These are phyloP conservation scores for Xylariomycetidae sp. DNA, from an alignment of 2,329 filamentous ascomycete genomes.

Conservation along the genomic window DNA sequence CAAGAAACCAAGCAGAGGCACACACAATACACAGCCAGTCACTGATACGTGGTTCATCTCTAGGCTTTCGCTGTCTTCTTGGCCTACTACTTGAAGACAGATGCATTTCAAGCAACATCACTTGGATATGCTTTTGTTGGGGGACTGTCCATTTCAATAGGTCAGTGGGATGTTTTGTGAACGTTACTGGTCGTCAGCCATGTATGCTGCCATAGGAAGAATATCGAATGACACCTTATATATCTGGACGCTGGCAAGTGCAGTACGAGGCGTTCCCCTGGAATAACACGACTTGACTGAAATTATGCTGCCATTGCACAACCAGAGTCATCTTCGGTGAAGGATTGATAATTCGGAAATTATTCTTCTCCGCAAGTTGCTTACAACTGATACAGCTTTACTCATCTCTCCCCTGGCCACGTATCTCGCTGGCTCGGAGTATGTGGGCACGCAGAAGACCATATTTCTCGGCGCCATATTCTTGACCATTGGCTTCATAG, in stretches of 20 bases:
- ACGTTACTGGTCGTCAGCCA: no score
- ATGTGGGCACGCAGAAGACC: slow-evolving; percentile 60
- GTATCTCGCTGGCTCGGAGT: slow-evolving; percentile 41
- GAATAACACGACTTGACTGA: no score
- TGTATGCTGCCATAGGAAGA: no score
- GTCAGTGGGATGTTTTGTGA: slow-evolving; percentile 21
- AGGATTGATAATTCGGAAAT: slow-evolving; percentile 19
- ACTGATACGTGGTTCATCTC: slow-evolving; percentile 1
- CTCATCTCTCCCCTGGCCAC: slow-evolving; percentile 66
- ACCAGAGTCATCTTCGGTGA: no score
- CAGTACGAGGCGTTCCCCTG: no score
- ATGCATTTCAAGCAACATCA: slow-evolving; percentile 58
- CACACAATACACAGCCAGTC: slow-evolving; percentile 2
- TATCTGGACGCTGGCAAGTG: no score
- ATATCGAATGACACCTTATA: no score
- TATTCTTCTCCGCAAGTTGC: no score
- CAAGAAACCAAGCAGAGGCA: not conserved
- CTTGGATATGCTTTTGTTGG: slow-evolving; percentile 77
- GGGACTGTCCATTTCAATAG: slow-evolving; percentile 58
- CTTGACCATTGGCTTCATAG: slow-evolving; percentile 60
- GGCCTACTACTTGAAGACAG: slow-evolving; percentile 51
- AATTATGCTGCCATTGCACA: no score
- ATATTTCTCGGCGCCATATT: slow-evolving; percentile 62
- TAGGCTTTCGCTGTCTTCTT: slow-evolving; percentile 55
- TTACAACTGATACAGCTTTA: slow-evolving; percentile 53